Evolutionary conservation across 1,139 yeast genomes (phyloP), one percentile per base, ranked within the genome.

Genomic region (Suhomyces kunorum): DNA sequence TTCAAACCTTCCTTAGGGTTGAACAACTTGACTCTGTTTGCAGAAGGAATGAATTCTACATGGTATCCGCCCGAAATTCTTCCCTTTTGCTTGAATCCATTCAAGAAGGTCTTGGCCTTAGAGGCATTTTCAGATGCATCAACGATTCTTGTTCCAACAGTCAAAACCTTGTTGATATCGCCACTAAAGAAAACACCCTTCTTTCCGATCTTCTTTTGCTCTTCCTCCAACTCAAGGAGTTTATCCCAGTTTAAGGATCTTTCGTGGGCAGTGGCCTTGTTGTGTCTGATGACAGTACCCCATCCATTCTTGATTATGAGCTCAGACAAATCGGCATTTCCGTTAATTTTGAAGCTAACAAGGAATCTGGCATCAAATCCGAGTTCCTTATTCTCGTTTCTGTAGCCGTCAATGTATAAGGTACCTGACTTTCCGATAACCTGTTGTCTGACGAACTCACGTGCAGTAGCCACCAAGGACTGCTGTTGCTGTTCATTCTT

Each of bases 171-270:
- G 40, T 74, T 71, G 36, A 81, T 71, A 43, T 68, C 71, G 13
- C 64, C 65, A 35, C 60, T 54, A 47, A 52, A 66, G 56, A 76
- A 82, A 39, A 87, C 71, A 23, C 96, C 96, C 42, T 68, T 71
- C 50, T 80, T 77, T 17, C 61, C 71, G 20, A 64, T 64, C 40
- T 71, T 75, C 49, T 68, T 72, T 17, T 92, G 83, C 34, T 69
- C 71, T 34, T 74, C 71, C 60, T 88, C 96, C 39, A 82, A 68
- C 58, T 86, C 95, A 35, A 86, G 62, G 42, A 87, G 71, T 41
- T 72, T 74, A 56, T 87, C 96, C 94, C 95, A 87, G 50, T 80
- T 75, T 28, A 81, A 74, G 1, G 95, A 81, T 50, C 89, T 75
- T 56, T 83, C 88, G 31, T 78, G 77, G 32, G 71, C 62, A 26